These are phyloP conservation scores for Gnaphalium uliginosum DNA, from an alignment of 129 eudicot species.

Conservation along the genomic window DNA sequence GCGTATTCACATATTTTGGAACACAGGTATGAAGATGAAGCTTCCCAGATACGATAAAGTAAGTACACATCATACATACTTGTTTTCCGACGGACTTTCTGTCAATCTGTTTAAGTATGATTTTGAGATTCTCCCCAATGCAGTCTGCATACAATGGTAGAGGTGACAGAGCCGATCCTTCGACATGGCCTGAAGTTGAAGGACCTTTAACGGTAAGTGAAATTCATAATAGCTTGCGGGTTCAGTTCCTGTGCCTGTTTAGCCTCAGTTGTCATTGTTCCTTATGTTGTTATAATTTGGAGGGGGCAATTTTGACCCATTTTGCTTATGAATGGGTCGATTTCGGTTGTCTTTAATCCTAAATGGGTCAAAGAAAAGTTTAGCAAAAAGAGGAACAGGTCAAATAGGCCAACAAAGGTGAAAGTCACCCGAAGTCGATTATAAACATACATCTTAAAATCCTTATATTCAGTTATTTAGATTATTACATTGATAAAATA, in stretches of 20 bases:
- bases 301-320: neutral
- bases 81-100: constrained; percentile 3
- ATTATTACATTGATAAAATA: neutral
- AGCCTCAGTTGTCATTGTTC: neutral
- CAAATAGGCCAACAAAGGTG: neutral
- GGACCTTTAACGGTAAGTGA: constrained; percentile 79
- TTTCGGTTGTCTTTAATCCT: neutral
- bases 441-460: neutral
- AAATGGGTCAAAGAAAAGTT: neutral
- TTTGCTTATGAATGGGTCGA: neutral
- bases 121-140: neutral
- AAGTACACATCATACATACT: constrained; percentile 23
- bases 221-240: constrained; percentile 10
- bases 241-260: neutral
- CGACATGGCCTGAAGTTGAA: constrained; percentile 95
- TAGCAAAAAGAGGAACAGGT: neutral
- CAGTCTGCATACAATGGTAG: constrained; percentile 24
- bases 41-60: constrained; percentile 93
- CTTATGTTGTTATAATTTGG: neutral
- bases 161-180: constrained; percentile 70
- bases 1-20: constrained; percentile 17
- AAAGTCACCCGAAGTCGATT: neutral
- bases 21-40: constrained; percentile 86
- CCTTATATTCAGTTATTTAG: neutral
- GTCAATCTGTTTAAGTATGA: constrained; percentile 3